Evolutionary conservation across 2,329 filamentous ascomycete species (phyloP), one percentile per base, ranked within the genome.

Genomic region (Colletotrichum incanum): DNA sequence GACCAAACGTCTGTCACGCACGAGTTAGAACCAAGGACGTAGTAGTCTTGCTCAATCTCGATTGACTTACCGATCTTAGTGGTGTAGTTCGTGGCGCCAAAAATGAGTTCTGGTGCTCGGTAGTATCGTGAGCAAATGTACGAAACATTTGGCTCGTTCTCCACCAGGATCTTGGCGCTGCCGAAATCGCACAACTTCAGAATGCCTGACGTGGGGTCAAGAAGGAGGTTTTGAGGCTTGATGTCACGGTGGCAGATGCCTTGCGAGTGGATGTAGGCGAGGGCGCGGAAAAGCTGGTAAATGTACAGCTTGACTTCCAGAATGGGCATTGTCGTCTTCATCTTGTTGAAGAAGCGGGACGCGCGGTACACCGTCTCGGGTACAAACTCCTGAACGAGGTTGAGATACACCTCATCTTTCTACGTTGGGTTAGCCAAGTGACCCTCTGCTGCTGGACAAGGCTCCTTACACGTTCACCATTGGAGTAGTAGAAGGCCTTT

Each of bases 121-220:
- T 99, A 99, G 88, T 99, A 99, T 79, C 96, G 92, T 73, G 96
- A 99, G 88, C 96, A 99, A 80, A 99, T 99, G 89, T 99, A 99
- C 64, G 96, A 99, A 65, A 99, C 96, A 78, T 99, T 99, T 66
- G 96, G 96, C 87, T 99, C 96, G 79, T 98, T 98, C 85, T 98
- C 96, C 65, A 99, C 94, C 76, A 99, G 86, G 76, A 99, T 99
- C 88, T 99, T 99, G 75, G 96, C 96, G 82, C 96, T 98, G 77
- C 96, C 96, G 82, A 99, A 99, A 86, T 99, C 96, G 85, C 96
- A 99, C 72, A 99, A 91, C 87, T 99, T 99, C 79, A 99, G 88
- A 67, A 99, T 91, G 71, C 96, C 96, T 45, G 93, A 96, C 79
- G 90, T 91, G 16, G 96, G 96, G 81, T 99, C 96, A 74, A 99